Conservation (phyloP, 495 filamentous ascomycete species). For the Monascus purpureus region DNA sequence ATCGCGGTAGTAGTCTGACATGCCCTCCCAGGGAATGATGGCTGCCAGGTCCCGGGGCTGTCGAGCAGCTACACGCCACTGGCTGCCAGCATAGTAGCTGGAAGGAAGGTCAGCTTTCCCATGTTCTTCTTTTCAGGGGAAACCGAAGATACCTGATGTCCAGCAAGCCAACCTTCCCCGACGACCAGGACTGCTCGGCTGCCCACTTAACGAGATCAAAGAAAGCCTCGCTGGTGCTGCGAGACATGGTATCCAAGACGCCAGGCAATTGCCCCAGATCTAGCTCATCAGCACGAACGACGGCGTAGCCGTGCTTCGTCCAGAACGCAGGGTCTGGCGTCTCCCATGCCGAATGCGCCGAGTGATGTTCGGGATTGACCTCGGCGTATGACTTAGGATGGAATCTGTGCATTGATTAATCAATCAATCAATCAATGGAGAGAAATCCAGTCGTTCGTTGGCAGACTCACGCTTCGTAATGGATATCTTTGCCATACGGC, state of each 20-base stretch:
- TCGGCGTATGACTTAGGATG: conserved; percentile 30
- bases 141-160: no score
- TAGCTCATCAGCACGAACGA: conserved; percentile 46
- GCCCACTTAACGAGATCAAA: conserved; percentile 52
- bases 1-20: conserved; percentile 53
- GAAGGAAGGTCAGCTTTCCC: no score
- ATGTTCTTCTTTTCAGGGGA: no score
- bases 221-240: conserved; percentile 42
- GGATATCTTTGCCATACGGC: conserved; percentile 51
- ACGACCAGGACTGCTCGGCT: conserved; percentile 45
- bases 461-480: conserved; percentile 14
- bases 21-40: conserved; percentile 57
- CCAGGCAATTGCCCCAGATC: conserved; percentile 46
- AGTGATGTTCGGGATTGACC: conserved; percentile 36
- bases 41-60: conserved; percentile 42
- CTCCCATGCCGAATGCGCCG: conserved; percentile 46
- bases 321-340: conserved; percentile 50
- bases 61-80: conserved; percentile 51
- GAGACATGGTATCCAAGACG: conserved; percentile 45
- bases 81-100: conserved; percentile 48
- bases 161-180: conserved; percentile 46
- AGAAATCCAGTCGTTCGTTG: conserved; percentile 1
- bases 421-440: conserved; percentile 1
- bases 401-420: no score
- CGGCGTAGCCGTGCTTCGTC: conserved; percentile 44